Evolutionary conservation across 306 rosid genomes (phyloP).

Genomic region (Begonia loranthoides): DNA sequence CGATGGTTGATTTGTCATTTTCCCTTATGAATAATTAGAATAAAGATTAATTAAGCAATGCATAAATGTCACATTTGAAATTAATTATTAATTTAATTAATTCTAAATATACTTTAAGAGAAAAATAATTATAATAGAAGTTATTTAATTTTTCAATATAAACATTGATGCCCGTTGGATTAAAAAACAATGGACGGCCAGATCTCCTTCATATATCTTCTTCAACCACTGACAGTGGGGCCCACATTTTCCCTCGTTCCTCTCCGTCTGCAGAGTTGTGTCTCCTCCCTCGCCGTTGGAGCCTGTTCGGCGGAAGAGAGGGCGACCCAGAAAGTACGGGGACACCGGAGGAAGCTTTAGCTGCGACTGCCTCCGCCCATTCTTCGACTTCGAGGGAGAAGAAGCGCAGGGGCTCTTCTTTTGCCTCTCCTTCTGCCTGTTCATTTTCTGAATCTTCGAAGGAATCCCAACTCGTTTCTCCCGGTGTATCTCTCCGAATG

Average conservation of each 20-base stretch:
- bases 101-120: too few species aligned
- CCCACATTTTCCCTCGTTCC: slow-evolving; percentile 67
- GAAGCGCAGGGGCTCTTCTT: slow-evolving; percentile 18
- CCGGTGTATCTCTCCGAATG: slow-evolving; percentile 33
- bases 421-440: slow-evolving; percentile 25
- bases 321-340: slow-evolving; percentile 85
- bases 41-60: too few species aligned
- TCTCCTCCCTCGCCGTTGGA: slow-evolving; percentile 48
- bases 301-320: slow-evolving; percentile 71
- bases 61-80: too few species aligned
- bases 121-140: too few species aligned
- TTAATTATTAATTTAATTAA: too few species aligned
- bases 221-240: slow-evolving; percentile 22
- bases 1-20: too few species aligned
- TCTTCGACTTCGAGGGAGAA: slow-evolving; percentile 41
- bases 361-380: slow-evolving; percentile 72
- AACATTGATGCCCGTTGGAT: slow-evolving; percentile 9
- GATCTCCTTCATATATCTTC: slow-evolving; percentile 10
- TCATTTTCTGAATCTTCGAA: slow-evolving; percentile 34
- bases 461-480: slow-evolving; percentile 40
- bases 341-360: slow-evolving; percentile 72
- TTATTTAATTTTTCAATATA: too few species aligned
- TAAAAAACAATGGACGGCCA: slow-evolving; percentile 59
- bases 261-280: slow-evolving; percentile 47
- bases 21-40: too few species aligned